Conservation (phyloP, 352 stramenopile species). For the Globisporangium cylindrosporum region DNA sequence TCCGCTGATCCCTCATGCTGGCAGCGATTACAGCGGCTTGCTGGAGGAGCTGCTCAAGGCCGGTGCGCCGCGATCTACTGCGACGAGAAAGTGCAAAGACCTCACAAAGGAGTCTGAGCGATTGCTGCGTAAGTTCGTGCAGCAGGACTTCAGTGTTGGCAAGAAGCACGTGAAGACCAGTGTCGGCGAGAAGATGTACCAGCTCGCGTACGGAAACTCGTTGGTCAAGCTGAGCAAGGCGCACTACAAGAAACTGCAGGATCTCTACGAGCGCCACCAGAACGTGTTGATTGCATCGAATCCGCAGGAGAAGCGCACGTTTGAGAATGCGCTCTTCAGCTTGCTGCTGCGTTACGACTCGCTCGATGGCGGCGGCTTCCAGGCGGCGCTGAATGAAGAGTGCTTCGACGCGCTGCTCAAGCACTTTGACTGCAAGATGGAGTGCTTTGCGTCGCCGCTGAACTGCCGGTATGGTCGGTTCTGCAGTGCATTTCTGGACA, state of each 20-base stretch:
- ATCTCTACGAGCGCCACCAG: conserved; percentile 68
- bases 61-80: conserved; percentile 55
- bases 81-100: conserved; percentile 64
- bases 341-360: conserved; percentile 92
- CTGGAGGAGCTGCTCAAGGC: conserved; percentile 73
- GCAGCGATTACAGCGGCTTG: conserved; percentile 67
- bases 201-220: conserved; percentile 62
- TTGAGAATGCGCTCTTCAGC: conserved; percentile 83
- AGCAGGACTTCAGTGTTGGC: conserved; percentile 38
- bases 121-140: conserved; percentile 47
- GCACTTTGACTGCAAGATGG: conserved; percentile 91
- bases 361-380: conserved; percentile 91
- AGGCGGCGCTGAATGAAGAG: conserved; percentile 88
- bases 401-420: conserved; percentile 90
- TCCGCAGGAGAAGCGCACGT: conserved; percentile 33
- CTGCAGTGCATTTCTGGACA: conserved; percentile 89
- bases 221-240: conserved; percentile 77
- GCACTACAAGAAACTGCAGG: conserved; percentile 87
- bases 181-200: conserved; percentile 31
- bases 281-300: conserved; percentile 14
- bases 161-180: conserved; percentile 51
- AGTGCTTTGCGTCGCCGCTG: conserved; percentile 94
- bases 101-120: conserved; percentile 52
- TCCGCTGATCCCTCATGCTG: conserved; percentile 65
- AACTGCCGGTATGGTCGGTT: conserved; percentile 91